Evolutionary conservation across 1,139 yeast genomes (phyloP), one percentile per base, ranked within the genome.

Genomic region (Pichia sp.): DNA sequence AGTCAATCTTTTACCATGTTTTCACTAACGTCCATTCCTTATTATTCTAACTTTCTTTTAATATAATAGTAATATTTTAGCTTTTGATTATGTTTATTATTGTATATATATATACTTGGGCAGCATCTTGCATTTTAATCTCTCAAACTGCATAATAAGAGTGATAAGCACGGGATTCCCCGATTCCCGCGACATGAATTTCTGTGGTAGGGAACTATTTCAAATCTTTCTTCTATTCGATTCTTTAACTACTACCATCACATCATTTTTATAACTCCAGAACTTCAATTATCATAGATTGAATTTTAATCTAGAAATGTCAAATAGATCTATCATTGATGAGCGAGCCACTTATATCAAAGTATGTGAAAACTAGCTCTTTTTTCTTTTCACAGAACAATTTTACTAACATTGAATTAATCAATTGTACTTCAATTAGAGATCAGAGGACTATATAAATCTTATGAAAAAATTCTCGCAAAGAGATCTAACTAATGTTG

Each of bases 401-500:
- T n/a, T n/a, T n/a, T 39, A 44, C 48, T 44, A 42, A 40, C 36
- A 5, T 30, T 17, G 21, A 8, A 30, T 17, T 17, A 12, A 9
- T 15, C 15, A 20, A n/a, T 15, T 7, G n/a, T n/a, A n/a, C n/a
- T n/a, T n/a, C n/a, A n/a, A n/a, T n/a, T 18, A 56, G 56, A 51
- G 60, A 21, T 49, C 60, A 3, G 55, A 58, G 40, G 63, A 59
- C 32, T 59, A 59, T 36, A 52, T 58, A 1, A 54, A 51, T 25
- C 40, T 59, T 35, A 53, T 59, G 30, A 52, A 52, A 35, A 44
- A 46, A 35, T 57, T 59, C 41, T 51, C 60, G 2, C 51, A 41
- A 14, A 48, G 53, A 6, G 73, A 71, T 36, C 61, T 79, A 35
- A 66, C 66, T 38, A 81, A 77, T 43, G 78, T 89, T 14, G 96